A percentile compares a stretch with the other conserved stretches of the same genome.
phyloP scores from a whole-genome alignment of 2,329 filamentous ascomycete species.

The Cordyceps farinosa region DNA sequence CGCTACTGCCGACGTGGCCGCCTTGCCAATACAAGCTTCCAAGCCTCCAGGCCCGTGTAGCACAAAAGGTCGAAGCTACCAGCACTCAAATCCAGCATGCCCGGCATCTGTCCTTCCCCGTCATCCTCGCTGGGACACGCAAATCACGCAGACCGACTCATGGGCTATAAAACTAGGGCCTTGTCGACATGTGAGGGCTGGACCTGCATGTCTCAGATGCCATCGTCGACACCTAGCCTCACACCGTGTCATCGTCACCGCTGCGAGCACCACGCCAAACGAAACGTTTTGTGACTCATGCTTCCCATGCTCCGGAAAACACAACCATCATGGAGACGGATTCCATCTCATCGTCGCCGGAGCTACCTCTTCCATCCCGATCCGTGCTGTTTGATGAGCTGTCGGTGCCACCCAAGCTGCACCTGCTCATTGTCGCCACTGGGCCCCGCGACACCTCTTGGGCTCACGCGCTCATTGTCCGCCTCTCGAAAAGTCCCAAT shows the following conservation, averaged over 20 bases:
- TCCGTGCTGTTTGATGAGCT: constrained; percentile 37
- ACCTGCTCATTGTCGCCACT: constrained; percentile 63
- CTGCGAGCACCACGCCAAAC: neutral
- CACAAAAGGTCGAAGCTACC: neutral
- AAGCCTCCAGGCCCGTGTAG: constrained; percentile 1
- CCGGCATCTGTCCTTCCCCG: neutral
- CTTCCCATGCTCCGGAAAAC: neutral
- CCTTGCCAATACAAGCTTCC: neutral
- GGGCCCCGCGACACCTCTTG: constrained; percentile 62
- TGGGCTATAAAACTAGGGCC: neutral
- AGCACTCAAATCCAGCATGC: neutral
- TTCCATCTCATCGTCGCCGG: neutral
- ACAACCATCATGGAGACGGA: neutral
- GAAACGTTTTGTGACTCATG: neutral
- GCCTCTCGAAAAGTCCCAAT: constrained; percentile 61
- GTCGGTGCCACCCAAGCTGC: constrained; percentile 45
- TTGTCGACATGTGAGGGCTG: constrained; percentile 23
- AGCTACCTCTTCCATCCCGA: constrained; percentile 31
- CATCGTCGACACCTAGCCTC: constrained; percentile 22
- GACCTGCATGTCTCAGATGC: constrained; percentile 32
- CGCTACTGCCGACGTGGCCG: constrained; percentile 6
- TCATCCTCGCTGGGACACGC: neutral
- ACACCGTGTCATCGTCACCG: neutral
- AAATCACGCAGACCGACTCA: neutral
- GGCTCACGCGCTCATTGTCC: constrained; percentile 62